These are phyloP conservation scores for Amanita exitialis DNA, from an alignment of 768 basidiomycete species.

Conservation along the genomic window DNA sequence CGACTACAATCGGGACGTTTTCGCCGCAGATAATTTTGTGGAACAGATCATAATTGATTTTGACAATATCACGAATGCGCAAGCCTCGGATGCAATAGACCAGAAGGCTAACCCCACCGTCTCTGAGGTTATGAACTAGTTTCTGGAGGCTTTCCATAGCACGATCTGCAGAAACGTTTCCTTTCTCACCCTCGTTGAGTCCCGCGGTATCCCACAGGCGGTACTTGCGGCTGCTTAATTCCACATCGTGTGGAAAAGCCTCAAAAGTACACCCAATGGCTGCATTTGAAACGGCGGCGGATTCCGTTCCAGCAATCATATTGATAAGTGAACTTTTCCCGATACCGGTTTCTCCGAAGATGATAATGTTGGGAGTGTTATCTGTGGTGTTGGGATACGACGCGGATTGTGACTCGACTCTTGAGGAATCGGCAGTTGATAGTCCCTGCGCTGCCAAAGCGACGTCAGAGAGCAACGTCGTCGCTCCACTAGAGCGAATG, in stretches of 20 bases:
- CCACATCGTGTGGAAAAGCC: slow-evolving; percentile 15
- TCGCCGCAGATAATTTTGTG: slow-evolving; percentile 23
- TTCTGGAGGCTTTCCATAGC: slow-evolving; percentile 16
- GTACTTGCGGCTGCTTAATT: slow-evolving; percentile 14
- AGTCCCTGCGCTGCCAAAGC: background rate
- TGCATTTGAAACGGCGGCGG: slow-evolving; percentile 17
- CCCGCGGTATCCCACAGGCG: slow-evolving; percentile 23
- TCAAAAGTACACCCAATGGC: slow-evolving; percentile 22
- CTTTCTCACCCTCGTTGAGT: slow-evolving; percentile 21
- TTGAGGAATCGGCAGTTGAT: background rate
- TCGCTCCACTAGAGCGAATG: background rate
- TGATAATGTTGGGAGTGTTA: slow-evolving; percentile 5
- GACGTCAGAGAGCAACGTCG: background rate
- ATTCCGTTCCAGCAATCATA: background rate
- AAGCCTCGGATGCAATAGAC: slow-evolving; percentile 27
- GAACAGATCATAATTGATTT: slow-evolving; percentile 28
- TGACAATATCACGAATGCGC: slow-evolving; percentile 11
- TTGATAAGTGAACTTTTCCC: slow-evolving; percentile 21
- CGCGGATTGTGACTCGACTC: background rate
- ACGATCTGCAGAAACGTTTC: slow-evolving; percentile 18
- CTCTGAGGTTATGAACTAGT: background rate
- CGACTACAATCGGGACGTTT: slow-evolving; percentile 24
- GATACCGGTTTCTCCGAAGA: slow-evolving; percentile 9
- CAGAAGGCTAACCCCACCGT: slow-evolving; percentile 15
- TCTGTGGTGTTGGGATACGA: background rate